Percentiles rank a stretch among this genome's conserved stretches.
phyloP scores from a whole-genome alignment of 108 stramenopile genomes.

The Cyclotella cryptica region DNA sequence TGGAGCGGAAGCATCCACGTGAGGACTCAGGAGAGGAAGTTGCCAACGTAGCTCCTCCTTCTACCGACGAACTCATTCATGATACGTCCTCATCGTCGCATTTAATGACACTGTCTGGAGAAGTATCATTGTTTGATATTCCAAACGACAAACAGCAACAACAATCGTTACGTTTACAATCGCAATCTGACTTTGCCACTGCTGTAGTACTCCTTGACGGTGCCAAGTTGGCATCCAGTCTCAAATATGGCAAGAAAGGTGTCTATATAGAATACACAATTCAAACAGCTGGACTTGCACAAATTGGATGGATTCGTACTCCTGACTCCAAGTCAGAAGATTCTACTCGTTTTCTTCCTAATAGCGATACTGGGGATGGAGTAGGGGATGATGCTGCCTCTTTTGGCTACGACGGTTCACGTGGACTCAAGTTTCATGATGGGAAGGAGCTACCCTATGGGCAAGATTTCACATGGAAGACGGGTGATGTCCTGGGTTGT shows the following conservation, averaged over 20 bases:
- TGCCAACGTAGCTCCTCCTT: neutral
- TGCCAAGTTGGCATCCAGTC: conserved; percentile 27
- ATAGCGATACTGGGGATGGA: conserved; percentile 83
- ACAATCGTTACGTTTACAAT: conserved; percentile 60
- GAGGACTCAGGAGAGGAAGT: neutral
- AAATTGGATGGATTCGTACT: conserved; percentile 78
- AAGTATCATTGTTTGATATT: conserved; percentile 55
- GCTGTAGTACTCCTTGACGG: conserved; percentile 66
- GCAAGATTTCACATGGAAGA: conserved; percentile 55
- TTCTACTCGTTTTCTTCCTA: conserved; percentile 57
- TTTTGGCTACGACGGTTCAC: conserved; percentile 82
- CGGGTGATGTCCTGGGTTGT: conserved; percentile 79
- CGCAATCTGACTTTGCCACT: conserved; percentile 87
- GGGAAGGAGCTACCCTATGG: conserved; percentile 66
- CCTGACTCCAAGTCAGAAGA: conserved; percentile 8
- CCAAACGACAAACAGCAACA: conserved; percentile 20
- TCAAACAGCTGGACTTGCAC: conserved; percentile 75
- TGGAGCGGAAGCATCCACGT: neutral
- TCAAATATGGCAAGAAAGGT: conserved; percentile 9
- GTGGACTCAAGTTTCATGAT: conserved; percentile 67
- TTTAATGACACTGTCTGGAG: conserved; percentile 76
- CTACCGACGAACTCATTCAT: neutral
- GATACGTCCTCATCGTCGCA: conserved; percentile 16
- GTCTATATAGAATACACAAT: conserved; percentile 80
- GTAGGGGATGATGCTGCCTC: conserved; percentile 81